Evolutionary conservation across 495 filamentous ascomycete genomes (phyloP).

Genomic region (Daldinia decipiens): DNA sequence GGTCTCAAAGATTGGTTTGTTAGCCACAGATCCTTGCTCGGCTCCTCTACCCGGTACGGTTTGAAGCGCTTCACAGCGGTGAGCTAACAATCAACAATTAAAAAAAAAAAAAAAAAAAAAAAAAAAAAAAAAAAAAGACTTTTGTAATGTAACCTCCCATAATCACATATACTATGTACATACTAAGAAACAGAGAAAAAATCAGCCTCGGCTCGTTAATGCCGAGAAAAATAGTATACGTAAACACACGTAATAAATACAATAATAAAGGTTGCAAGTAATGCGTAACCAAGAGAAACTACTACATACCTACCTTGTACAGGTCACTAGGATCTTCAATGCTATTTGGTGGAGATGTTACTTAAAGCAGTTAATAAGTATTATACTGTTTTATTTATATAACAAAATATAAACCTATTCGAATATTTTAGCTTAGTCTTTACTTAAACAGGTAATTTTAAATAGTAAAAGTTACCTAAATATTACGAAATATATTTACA

Average conservation of each 20-base stretch:
- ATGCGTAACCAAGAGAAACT: conserved; percentile 1
- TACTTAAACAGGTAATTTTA: no score
- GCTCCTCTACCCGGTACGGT: conserved; percentile 11
- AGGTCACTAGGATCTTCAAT: no score
- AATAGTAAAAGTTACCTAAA: no score
- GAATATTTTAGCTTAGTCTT: no score
- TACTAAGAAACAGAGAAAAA: no score
- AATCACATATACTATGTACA: no score
- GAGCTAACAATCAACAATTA: conserved; percentile 2
- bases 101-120: background rate
- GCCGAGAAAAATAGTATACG: conserved; percentile 3
- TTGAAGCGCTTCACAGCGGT: conserved; percentile 23
- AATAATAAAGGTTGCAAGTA: conserved; percentile 1
- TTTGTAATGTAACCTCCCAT: conserved; percentile 25
- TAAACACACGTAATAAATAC: conserved; percentile 3
- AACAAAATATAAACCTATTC: no score
- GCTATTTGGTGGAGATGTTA: no score
- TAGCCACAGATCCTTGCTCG: conserved; percentile 9
- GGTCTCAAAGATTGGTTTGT: conserved; percentile 1
- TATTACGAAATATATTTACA: no score
- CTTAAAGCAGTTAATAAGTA: no score
- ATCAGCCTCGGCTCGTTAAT: conserved; percentile 25
- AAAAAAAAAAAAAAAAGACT: background rate
- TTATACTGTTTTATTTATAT: no score
- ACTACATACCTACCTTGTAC: no score